Evolutionary conservation across 129 eudicot species (phyloP), one percentile per base, ranked within the genome.

Genomic region (Oenanthe sinensis): DNA sequence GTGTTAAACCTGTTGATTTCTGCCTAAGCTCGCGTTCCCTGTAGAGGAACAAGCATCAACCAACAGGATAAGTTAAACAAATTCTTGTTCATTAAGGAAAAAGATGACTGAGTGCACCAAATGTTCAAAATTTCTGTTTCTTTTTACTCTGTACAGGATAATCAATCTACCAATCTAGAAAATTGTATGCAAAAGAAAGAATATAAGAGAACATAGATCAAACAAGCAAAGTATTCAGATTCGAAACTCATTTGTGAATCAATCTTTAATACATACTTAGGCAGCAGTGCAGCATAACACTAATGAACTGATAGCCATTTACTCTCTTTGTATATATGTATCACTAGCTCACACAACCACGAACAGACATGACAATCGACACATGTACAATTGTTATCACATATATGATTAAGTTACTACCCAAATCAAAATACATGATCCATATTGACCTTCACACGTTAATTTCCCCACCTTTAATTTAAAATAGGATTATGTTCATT

Each of bases 1-100:
- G 87, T 82, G 54, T 87, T 45, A 81, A 14, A 26, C 86, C 68
- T 49, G 82, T 77, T 30, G 91, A 79, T 77, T 81, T 68, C 24
- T 42, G 46, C 3, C 50, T 83, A 62, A 84, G 90, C 81, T 92
- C 97, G 9, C 97, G 88, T 84, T 90, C 90, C 88, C 99, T 96
- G 49, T 43, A 78, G 67, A 74, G 11, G 42, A 28, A 67, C 65
- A 52, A 73, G 81, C 22, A 45, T 2, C 60, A 45, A 52, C 36
- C 30, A 10, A 7, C 3, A 54, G 72, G 63, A 36, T 54, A 30
- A 65, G 19, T 44, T 65, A 65, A 46, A 15, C 11, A 60, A 45
- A 24, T 26, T 67, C 52, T 7, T 4, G 28, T 75, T 78, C 78
- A 75, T 55, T 12, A 26, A 22, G 54, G 17, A 77, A 77, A 33